These are phyloP conservation scores for Coniochaeta sp. DNA, from an alignment of 2,329 filamentous ascomycete species.

Conservation along the genomic window DNA sequence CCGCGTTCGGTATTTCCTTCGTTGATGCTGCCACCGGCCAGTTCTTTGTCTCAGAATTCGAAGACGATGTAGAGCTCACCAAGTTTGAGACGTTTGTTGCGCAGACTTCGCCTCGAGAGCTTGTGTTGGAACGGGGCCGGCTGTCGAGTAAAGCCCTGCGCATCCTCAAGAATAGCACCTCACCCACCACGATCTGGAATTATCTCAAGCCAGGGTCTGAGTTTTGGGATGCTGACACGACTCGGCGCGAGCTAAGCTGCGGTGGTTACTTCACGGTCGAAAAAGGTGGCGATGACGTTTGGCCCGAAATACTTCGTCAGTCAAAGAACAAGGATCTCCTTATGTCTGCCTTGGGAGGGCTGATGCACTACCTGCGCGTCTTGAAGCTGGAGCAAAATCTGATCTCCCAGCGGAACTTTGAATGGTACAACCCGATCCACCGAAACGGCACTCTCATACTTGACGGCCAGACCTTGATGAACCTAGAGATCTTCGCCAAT, in stretches of 20 bases:
- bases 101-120: constrained; percentile 80
- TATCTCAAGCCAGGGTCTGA: constrained; percentile 78
- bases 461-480: constrained; percentile 93
- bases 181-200: constrained; percentile 92
- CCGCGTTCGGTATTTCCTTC: constrained; percentile 86
- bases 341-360: constrained; percentile 85
- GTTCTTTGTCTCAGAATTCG: constrained; percentile 87
- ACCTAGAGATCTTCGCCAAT: constrained; percentile 95
- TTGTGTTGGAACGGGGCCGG: constrained; percentile 80
- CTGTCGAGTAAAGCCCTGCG: constrained; percentile 84
- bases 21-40: constrained; percentile 94
- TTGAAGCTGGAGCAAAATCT: constrained; percentile 86
- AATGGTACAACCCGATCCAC: constrained; percentile 83
- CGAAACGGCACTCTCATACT: constrained; percentile 87
- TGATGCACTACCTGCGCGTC: constrained; percentile 77
- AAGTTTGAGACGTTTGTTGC: constrained; percentile 97
- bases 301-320: constrained; percentile 69
- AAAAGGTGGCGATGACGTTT: constrained; percentile 49
- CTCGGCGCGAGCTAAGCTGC: constrained; percentile 71
- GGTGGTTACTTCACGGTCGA: constrained; percentile 68
- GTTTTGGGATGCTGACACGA: constrained; percentile 82
- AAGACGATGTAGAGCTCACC: constrained; percentile 87
- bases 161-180: constrained; percentile 93
- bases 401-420: constrained; percentile 84
- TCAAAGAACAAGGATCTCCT: constrained; percentile 70